Base-by-base conservation (phyloP, 73 alveolate genomes). In the Strombidium stylifer region DNA sequence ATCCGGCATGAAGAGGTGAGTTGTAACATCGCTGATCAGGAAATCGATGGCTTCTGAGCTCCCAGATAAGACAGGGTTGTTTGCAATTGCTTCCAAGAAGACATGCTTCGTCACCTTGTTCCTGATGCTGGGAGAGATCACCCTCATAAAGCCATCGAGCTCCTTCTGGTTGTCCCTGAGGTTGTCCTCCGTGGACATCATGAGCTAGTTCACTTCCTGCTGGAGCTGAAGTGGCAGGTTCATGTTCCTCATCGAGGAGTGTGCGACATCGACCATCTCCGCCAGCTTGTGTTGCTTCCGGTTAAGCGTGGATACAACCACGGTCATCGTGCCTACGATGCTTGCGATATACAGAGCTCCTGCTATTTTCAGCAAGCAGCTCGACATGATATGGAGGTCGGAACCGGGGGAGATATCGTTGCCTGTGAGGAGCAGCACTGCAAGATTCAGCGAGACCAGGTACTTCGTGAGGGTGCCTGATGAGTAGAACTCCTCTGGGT, bases 281-380 rank as follows among this genome's bases (percentile, higher is more conserved):
- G 52, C 62, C 28, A 79, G 69, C 41, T 61, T 20, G 16, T 60
- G 42, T 35, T 59, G 6, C 40, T 69, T 79, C 23, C 66, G 58
- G 44, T 81, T 81, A 46, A 81, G 51, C 0, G 82, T 23, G 1
- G 76, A 61, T 68, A 81, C 48, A 19, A 81, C 18, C 2, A 70
- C 92, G 6, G 86, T 76, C 70, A 80, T 80, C 40, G 71, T 80
- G 58, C 91, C 91, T 55, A 80, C 60, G 35, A 80, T 70, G 47
- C 59, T 52, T 30, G 91, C 91, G 59, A 69, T 32, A 26, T 61
- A 61, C 0, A 80, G 40, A 4, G 85, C 91, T 47, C 85, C 85
- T 3, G 47, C 30, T 4, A 80, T 60, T 15, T 70, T 62, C 1
- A 73, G 42, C 21, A 70, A n/a, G 1, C 69, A 37, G 10, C 64